Evolutionary conservation across 1,284 basidiomycete species (phyloP).

Genomic region (Mycena citricolor): DNA sequence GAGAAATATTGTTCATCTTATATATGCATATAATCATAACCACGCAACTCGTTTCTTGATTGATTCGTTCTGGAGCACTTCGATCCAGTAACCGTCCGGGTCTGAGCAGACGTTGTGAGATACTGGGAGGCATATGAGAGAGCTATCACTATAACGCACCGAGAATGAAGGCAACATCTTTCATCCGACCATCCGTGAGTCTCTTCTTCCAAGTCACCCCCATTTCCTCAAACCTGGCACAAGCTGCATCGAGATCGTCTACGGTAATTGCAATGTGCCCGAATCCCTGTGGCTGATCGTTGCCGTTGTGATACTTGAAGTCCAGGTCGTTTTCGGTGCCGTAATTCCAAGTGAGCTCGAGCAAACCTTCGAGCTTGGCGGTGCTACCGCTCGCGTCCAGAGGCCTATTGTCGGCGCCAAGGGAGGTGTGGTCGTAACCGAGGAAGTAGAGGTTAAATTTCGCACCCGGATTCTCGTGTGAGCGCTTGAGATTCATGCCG

Average conservation of each 20-base stretch:
- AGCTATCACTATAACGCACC: constrained; percentile 37
- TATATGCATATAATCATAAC: no score
- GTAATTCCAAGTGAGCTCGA: constrained; percentile 90
- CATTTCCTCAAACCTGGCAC: constrained; percentile 74
- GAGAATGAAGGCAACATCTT: constrained; percentile 82
- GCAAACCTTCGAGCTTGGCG: constrained; percentile 52
- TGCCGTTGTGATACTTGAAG: constrained; percentile 81
- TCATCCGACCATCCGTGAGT: constrained; percentile 85
- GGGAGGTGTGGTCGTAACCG: no score
- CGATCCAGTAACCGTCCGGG: constrained; percentile 20
- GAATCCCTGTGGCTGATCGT: constrained; percentile 76
- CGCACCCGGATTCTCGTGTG: constrained; percentile 48
- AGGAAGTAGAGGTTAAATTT: constrained; percentile 85
- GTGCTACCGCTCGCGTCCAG: constrained; percentile 11
- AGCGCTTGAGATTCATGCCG: constrained; percentile 74
- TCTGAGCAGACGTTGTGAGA: constrained; percentile 1
- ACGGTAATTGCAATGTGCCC: constrained; percentile 89
- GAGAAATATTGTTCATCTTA: no score
- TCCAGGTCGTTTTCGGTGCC: constrained; percentile 79
- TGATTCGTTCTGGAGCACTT: constrained; percentile 18
- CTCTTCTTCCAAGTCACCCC: constrained; percentile 90
- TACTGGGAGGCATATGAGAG: background rate
- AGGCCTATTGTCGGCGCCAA: constrained; percentile 9
- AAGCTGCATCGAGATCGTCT: constrained; percentile 82
- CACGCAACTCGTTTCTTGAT: constrained; percentile 9